phyloP scores from a whole-genome alignment of 1,139 yeast species.

The Ogataea hybrid region DNA sequence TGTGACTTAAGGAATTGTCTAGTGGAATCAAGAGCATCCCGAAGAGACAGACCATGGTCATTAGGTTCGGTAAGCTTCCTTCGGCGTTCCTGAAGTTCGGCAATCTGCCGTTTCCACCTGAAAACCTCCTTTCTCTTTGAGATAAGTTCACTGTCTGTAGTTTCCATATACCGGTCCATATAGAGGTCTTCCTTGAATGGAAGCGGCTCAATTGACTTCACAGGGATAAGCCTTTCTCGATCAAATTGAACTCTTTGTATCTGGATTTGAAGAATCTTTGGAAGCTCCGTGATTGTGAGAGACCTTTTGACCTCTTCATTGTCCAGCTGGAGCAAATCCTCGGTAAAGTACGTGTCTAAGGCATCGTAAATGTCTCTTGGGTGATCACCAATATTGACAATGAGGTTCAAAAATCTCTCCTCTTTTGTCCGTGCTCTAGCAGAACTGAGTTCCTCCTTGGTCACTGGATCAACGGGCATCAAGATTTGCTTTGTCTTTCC shows the following conservation, averaged over 20 bases:
- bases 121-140: slow-evolving; percentile 57
- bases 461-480: slow-evolving; percentile 37
- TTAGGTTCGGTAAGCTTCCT: slow-evolving; percentile 43
- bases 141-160: slow-evolving; percentile 57
- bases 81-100: slow-evolving; percentile 42
- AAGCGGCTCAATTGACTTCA: slow-evolving; percentile 78
- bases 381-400: slow-evolving; percentile 83
- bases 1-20: slow-evolving; percentile 51
- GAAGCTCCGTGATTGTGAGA: slow-evolving; percentile 67
- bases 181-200: slow-evolving; percentile 76
- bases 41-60: slow-evolving; percentile 44
- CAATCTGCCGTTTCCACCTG: slow-evolving; percentile 60
- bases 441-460: slow-evolving; percentile 30
- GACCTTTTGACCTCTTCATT: slow-evolving; percentile 74
- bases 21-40: slow-evolving; percentile 54
- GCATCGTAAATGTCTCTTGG: slow-evolving; percentile 91
- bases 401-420: slow-evolving; percentile 76
- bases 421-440: slow-evolving; percentile 51
- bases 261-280: slow-evolving; percentile 84
- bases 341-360: slow-evolving; percentile 79
- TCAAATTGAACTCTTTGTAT: slow-evolving; percentile 93
- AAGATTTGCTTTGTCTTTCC: slow-evolving; percentile 66
- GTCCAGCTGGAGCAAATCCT: slow-evolving; percentile 66
- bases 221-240: slow-evolving; percentile 66
- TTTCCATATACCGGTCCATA: slow-evolving; percentile 84